These are phyloP conservation scores for Haematococcus lacustris DNA, from an alignment of 139 green algal genomes.

Conservation along the genomic window DNA sequence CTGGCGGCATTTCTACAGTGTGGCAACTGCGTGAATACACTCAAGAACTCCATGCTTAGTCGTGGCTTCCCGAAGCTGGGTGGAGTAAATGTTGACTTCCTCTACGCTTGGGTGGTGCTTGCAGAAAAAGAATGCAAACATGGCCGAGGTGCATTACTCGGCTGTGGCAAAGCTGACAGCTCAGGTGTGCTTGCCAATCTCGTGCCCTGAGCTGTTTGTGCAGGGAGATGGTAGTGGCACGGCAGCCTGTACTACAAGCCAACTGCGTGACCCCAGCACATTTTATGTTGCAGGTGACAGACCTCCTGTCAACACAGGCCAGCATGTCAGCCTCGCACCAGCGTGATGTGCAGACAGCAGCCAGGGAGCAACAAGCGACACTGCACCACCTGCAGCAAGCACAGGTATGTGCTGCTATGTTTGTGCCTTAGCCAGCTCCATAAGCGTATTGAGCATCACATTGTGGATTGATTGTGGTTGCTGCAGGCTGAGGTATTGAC, in stretches of 20 bases:
- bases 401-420: background rate
- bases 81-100: background rate
- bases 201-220: too few species aligned
- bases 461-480: too few species aligned
- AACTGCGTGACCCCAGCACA: too few species aligned
- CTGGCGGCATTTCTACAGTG: background rate
- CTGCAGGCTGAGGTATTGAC: too few species aligned
- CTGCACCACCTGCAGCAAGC: background rate
- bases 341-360: background rate
- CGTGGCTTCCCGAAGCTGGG: background rate
- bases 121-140: constrained; percentile 16
- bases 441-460: too few species aligned
- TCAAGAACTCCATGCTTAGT: background rate
- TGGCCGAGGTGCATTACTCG: constrained; percentile 22
- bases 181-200: too few species aligned
- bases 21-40: background rate
- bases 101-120: too few species aligned
- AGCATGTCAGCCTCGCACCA: background rate
- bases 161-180: background rate
- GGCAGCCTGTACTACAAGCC: too few species aligned
- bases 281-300: background rate
- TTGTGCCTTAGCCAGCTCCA: too few species aligned
- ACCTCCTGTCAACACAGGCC: constrained; percentile 13
- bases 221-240: too few species aligned
- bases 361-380: background rate